phyloP scores from a whole-genome alignment of 2,329 filamentous ascomycete genomes.

The Ophiobolus disseminans region DNA sequence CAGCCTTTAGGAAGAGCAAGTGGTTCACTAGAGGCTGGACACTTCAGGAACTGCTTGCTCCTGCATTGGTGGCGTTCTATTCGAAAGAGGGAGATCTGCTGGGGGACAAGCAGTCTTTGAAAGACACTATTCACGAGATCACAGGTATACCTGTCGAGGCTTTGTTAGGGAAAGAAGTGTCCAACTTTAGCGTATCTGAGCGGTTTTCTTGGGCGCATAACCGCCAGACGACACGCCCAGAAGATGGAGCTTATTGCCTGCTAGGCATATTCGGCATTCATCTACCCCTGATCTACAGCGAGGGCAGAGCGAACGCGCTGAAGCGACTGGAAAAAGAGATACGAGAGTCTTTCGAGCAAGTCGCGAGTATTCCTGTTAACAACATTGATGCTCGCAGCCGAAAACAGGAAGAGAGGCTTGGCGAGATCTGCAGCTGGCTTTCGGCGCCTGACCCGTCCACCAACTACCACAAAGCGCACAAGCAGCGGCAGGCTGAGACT shows the following conservation, averaged over 20 bases:
- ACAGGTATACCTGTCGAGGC: constrained; percentile 15
- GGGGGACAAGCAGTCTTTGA: constrained; percentile 12
- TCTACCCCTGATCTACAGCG: constrained; percentile 19
- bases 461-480: constrained; percentile 1
- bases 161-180: constrained; percentile 4
- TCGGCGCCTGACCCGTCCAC: constrained; percentile 38
- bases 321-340: constrained; percentile 9
- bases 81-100: constrained; percentile 10
- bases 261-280: constrained; percentile 21
- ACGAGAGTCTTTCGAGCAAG: neutral
- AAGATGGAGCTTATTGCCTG: constrained; percentile 23
- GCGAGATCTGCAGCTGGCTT: neutral
- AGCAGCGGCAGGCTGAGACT: constrained; percentile 40
- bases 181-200: constrained; percentile 16
- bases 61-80: constrained; percentile 16
- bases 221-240: constrained; percentile 29
- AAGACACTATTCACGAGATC: constrained; percentile 11
- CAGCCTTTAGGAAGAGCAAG: constrained; percentile 13
- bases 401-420: constrained; percentile 6
- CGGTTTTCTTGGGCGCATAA: constrained; percentile 26
- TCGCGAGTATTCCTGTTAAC: no score
- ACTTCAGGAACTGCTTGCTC: constrained; percentile 26
- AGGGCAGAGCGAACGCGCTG: constrained; percentile 16
- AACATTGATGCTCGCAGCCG: constrained; percentile 1
- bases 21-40: constrained; percentile 31